Evolutionary conservation across 1,284 basidiomycete genomes (phyloP), one percentile per base, ranked within the genome.

Genomic region (Boletellus sp.): DNA sequence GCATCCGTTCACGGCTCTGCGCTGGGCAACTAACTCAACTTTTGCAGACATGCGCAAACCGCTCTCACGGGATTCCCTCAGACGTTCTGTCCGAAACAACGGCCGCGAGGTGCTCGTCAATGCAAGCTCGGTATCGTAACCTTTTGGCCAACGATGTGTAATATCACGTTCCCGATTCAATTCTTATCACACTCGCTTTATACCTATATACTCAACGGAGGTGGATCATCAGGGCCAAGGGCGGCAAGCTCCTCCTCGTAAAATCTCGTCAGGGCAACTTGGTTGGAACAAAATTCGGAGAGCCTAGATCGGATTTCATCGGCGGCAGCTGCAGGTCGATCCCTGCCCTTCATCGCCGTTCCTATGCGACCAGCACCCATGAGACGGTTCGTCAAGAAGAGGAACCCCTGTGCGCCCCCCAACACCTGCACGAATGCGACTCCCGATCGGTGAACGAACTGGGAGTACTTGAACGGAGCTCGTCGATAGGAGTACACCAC

Each of bases 401-500:
- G 69, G 68, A 93, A 94, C 0, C 92, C 92, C 44, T 83, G 73
- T 11, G 74, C 65, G 1, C 82, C 86, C 2, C 87, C 89, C n/a
- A 91, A 59, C 43, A 93, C 84, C 61, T 94, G 91, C 13, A 92
- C 82, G 56, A 95, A 89, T 4, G 89, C 91, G 11, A 89, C 79
- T 1, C 94, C 94, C 2, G 87, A 82, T 35, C 84, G 81, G 61
- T 95, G 93, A 21, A 94, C 87, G 64, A 91, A 95, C 61, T 95
- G 93, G 8, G 90, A 88, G 64, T 91, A 79, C 49, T 78, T 78
- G 69, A 84, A 94, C 1, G 82, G 76, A 25, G 77, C 73, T 11
- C 85, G 81, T 14, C 92, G 83, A 63, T 96, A 96, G 6, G 87
- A 89, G 67, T 96, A 96, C 34, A 85, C 74, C n/a, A 92, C 87